Evolutionary conservation across 2,329 filamentous ascomycete genomes (phyloP).

Genomic region (Arachnomyces sp.): DNA sequence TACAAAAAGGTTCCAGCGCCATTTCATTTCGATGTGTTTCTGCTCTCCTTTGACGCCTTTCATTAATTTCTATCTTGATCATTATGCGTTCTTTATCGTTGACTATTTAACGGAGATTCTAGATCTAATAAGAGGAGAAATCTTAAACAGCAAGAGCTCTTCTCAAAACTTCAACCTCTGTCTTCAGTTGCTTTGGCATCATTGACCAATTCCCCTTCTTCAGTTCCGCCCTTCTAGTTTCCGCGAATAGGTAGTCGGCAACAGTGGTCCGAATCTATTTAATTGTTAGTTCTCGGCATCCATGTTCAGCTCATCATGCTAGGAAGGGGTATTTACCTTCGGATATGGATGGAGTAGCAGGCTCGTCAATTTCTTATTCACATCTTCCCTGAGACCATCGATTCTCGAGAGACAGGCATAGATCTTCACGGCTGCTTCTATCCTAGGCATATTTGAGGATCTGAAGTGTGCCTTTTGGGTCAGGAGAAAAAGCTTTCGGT

Average conservation of each 20-base stretch:
- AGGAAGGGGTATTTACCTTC: constrained; percentile 45
- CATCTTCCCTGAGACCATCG: constrained; percentile 46
- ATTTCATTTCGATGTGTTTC: constrained; percentile 2
- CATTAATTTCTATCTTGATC: constrained; percentile 11
- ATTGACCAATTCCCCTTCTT: constrained; percentile 30
- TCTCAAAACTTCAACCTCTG: constrained; percentile 24
- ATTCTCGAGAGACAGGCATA: constrained; percentile 63
- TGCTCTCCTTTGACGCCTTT: no score
- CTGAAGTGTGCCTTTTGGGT: constrained; percentile 77
- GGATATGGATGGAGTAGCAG: constrained; percentile 80
- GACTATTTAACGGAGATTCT: no score
- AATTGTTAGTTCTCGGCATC: constrained; percentile 1
- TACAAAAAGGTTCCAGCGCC: constrained; percentile 1
- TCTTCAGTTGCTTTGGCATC: constrained; percentile 27
- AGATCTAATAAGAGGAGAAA: background rate
- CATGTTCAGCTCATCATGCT: background rate
- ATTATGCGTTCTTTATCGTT: background rate
- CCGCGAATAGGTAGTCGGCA: constrained; percentile 31
- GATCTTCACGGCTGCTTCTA: constrained; percentile 71
- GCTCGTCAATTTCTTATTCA: constrained; percentile 60
- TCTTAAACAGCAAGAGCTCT: constrained; percentile 11
- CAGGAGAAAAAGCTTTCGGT: constrained; percentile 58
- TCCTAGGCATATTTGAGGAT: constrained; percentile 70
- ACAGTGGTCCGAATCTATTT: constrained; percentile 28
- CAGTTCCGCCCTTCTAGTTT: constrained; percentile 23